These are phyloP conservation scores for Hymenoscyphus linearis DNA, from an alignment of 2,329 filamentous ascomycete genomes.

Conservation along the genomic window DNA sequence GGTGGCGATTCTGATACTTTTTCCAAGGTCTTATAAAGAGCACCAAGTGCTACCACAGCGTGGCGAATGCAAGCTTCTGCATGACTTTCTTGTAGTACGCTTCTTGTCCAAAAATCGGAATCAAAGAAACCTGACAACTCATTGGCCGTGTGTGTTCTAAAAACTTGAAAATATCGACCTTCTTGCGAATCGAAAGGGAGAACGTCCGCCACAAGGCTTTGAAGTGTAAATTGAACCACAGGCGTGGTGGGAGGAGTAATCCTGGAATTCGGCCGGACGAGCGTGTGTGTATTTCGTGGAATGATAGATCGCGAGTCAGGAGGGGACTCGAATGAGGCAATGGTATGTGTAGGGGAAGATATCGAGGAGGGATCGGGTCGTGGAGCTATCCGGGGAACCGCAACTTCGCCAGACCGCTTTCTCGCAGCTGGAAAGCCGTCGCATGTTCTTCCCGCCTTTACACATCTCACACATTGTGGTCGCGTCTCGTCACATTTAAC, in stretches of 20 bases:
- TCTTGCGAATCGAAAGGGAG: conserved; percentile 49
- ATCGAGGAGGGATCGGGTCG: conserved; percentile 10
- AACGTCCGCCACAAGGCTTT: conserved; percentile 13
- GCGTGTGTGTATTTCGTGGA: conserved; percentile 2
- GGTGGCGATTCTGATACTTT: conserved; percentile 47
- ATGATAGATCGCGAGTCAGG: not conserved
- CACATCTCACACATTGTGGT: conserved; percentile 55
- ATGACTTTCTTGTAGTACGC: conserved; percentile 59
- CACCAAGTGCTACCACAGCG: conserved; percentile 60
- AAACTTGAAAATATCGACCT: conserved; percentile 56
- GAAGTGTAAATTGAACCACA: conserved; percentile 12
- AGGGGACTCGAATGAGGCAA: conserved; percentile 6
- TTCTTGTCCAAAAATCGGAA: conserved; percentile 58
- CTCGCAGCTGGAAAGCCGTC: conserved; percentile 48
- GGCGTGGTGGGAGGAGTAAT: conserved; percentile 11
- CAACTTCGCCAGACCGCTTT: conserved; percentile 18
- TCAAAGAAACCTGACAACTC: conserved; percentile 65
- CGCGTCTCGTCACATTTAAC: conserved; percentile 64
- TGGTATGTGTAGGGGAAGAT: conserved; percentile 4
- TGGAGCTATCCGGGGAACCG: conserved; percentile 22
- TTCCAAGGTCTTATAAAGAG: conserved; percentile 62
- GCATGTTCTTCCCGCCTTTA: conserved; percentile 53
- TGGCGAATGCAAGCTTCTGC: conserved; percentile 56
- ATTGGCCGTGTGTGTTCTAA: conserved; percentile 54
- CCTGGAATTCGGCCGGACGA: not conserved